phyloP scores from a whole-genome alignment of 2,329 filamentous ascomycete genomes.

The Aspergillus persii region DNA sequence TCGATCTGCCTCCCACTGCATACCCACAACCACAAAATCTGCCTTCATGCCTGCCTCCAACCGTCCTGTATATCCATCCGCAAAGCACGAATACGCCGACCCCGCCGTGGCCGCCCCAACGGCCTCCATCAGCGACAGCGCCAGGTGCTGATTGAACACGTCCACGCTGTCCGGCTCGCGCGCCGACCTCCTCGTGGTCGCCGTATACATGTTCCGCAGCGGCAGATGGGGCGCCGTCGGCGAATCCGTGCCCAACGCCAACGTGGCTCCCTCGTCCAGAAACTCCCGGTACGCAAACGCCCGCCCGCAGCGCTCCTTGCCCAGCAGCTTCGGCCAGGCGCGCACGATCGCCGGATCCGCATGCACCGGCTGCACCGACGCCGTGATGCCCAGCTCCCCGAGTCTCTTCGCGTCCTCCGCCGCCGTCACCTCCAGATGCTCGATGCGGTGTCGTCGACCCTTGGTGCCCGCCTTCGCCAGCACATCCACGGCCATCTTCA shows the following conservation, averaged over 20 bases:
- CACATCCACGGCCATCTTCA: conserved; percentile 46
- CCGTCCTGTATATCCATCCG: conserved; percentile 38
- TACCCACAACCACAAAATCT: conserved; percentile 45
- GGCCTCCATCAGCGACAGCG: conserved; percentile 40
- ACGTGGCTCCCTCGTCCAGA: conserved; percentile 36
- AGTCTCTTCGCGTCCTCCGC: conserved; percentile 47
- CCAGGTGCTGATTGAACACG: conserved; percentile 44
- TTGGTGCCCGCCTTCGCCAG: conserved; percentile 26
- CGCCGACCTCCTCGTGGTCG: conserved; percentile 47
- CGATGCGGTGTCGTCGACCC: conserved; percentile 48
- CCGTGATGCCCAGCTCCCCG: conserved; percentile 45
- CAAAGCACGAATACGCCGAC: conserved; percentile 47
- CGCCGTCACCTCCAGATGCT: conserved; percentile 51
- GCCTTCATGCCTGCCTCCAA: conserved; percentile 42
- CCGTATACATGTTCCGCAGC: conserved; percentile 49
- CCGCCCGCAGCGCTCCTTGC: conserved; percentile 41
- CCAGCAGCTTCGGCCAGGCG: conserved; percentile 47
- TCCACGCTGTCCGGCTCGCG: conserved; percentile 34
- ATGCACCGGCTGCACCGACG: conserved; percentile 40
- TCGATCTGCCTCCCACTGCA: conserved; percentile 38
- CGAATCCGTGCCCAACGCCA: conserved; percentile 50
- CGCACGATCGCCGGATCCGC: conserved; percentile 46
- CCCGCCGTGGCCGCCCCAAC: conserved; percentile 46
- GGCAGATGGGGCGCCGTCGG: conserved; percentile 48
- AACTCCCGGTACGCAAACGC: conserved; percentile 54